Evolutionary conservation across 2,329 filamentous ascomycete genomes (phyloP).

Genomic region (Phyllosticta citrichinensis): DNA sequence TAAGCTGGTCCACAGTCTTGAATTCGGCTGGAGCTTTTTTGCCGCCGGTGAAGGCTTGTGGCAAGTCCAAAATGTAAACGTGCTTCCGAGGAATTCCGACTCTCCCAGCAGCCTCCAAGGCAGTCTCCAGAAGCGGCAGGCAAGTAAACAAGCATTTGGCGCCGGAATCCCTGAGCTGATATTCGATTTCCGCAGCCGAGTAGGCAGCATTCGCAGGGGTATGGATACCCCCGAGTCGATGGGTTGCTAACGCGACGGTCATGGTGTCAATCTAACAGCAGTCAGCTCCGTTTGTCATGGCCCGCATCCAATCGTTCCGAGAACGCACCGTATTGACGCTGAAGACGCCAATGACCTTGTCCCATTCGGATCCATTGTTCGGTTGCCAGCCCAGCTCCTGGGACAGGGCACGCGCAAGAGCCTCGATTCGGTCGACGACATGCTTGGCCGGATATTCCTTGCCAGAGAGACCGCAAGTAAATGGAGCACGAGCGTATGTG

Average conservation of each 20-base stretch:
- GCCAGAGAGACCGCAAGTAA: conserved; percentile 66
- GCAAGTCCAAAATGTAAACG: conserved; percentile 61
- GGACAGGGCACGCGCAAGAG: conserved; percentile 56
- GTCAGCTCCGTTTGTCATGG: conserved; percentile 14
- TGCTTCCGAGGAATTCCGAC: conserved; percentile 52
- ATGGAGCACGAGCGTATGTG: conserved; percentile 56
- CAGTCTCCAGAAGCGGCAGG: conserved; percentile 52
- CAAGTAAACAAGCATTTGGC: conserved; percentile 66
- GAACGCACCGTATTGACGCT: conserved; percentile 64
- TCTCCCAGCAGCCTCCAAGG: conserved; percentile 54
- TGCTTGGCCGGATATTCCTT: conserved; percentile 55
- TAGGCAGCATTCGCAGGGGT: conserved; percentile 69
- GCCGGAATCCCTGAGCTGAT: conserved; percentile 60
- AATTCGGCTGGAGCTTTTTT: conserved; percentile 39
- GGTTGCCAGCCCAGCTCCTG: conserved; percentile 63
- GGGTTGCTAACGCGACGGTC: conserved; percentile 61
- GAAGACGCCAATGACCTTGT: conserved; percentile 68
- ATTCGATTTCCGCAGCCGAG: conserved; percentile 57
- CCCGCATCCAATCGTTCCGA: not conserved
- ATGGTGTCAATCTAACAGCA: conserved; percentile 58
- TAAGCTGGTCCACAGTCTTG: conserved; percentile 57
- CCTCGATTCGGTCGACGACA: conserved; percentile 55
- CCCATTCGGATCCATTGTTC: conserved; percentile 65
- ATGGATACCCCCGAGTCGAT: conserved; percentile 63
- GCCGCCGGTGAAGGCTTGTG: conserved; percentile 43